These are phyloP conservation scores for Fusarium sp. DNA, from an alignment of 2,329 filamentous ascomycete genomes.

Conservation along the genomic window DNA sequence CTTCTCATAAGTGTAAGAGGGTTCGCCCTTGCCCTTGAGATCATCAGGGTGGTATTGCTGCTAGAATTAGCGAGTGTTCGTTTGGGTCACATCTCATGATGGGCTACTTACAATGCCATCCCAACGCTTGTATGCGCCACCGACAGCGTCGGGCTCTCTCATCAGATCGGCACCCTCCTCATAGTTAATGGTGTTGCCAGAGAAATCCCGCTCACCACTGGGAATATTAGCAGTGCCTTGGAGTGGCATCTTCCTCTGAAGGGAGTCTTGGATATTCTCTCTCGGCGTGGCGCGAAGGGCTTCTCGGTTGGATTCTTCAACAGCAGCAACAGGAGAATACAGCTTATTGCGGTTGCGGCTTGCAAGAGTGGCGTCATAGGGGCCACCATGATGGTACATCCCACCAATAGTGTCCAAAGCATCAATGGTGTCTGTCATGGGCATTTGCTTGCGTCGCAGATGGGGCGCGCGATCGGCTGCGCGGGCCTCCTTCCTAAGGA, in stretches of 20 bases:
- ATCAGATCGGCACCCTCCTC: constrained; percentile 90
- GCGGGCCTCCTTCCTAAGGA: constrained; percentile 74
- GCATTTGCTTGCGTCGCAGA: constrained; percentile 74
- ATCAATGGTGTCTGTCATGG: constrained; percentile 85
- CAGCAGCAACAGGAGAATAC: constrained; percentile 82
- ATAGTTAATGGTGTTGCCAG: constrained; percentile 82
- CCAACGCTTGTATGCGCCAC: constrained; percentile 85
- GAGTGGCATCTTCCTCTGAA: constrained; percentile 81
- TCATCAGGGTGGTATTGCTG: constrained; percentile 82
- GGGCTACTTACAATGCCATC: constrained; percentile 75
- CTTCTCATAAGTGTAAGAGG: constrained; percentile 79
- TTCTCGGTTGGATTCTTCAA: constrained; percentile 79
- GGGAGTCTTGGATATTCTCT: constrained; percentile 82
- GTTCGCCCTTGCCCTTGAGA: constrained; percentile 87
- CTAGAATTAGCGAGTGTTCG: constrained; percentile 16
- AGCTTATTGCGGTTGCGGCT: constrained; percentile 77
- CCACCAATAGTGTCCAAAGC: constrained; percentile 78
- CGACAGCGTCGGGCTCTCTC: constrained; percentile 76
- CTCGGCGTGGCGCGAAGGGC: constrained; percentile 85
- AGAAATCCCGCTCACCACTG: constrained; percentile 76
- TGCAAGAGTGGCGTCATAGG: constrained; percentile 86
- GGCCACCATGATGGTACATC: constrained; percentile 89
- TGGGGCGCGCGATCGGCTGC: constrained; percentile 78
- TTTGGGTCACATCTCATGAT: background rate
- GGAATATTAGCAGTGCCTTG: constrained; percentile 86